phyloP scores from a whole-genome alignment of 148 eudicot species.

The Fagopyrum homotropicum region DNA sequence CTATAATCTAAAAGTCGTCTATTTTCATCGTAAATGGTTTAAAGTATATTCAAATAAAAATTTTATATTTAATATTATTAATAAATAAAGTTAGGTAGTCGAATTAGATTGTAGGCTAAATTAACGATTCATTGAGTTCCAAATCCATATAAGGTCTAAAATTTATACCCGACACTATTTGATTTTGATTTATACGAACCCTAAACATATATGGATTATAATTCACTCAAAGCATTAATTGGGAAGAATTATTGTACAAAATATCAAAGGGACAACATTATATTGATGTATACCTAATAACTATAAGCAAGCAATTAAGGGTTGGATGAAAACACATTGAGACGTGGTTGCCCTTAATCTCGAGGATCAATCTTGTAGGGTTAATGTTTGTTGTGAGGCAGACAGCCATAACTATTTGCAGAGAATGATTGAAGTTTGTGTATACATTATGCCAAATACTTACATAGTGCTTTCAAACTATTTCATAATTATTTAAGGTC shows the following conservation, averaged over 20 bases:
- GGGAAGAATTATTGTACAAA: neutral
- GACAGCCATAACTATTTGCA: conserved; percentile 2
- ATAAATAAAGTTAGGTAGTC: neutral
- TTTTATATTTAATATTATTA: too few species aligned
- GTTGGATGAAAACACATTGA: neutral
- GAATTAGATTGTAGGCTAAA: neutral
- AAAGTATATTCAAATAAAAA: too few species aligned
- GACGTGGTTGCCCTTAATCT: conserved; percentile 6
- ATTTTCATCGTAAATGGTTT: too few species aligned
- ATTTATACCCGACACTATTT: neutral
- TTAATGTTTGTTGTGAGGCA: neutral
- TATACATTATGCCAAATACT: neutral
- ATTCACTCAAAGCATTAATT: neutral
- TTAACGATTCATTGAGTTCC: neutral
- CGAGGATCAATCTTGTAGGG: conserved; percentile 2
- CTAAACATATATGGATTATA: neutral
- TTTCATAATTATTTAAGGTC: neutral
- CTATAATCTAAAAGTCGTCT: too few species aligned
- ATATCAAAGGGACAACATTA: neutral
- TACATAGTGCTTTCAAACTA: conserved; percentile 2
- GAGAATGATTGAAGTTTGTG: neutral
- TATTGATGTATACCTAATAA: neutral
- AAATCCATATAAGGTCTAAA: neutral
- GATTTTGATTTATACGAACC: neutral
- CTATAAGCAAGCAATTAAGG: neutral